These are phyloP conservation scores for Penicillium chermesinum DNA, from an alignment of 495 filamentous ascomycete species.

Conservation along the genomic window DNA sequence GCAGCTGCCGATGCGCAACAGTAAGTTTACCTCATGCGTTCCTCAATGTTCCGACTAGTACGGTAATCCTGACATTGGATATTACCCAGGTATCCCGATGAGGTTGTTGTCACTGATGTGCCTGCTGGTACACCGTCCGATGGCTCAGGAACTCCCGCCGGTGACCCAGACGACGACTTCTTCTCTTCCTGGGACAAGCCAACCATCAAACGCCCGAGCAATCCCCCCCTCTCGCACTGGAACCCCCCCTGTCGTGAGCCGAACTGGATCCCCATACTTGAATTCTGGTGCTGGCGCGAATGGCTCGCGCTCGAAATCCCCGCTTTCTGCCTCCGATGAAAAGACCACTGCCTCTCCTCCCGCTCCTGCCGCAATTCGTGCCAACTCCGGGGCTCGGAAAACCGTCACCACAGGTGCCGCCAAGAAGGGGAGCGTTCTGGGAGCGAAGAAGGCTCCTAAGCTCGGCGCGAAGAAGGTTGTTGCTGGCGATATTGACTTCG, in stretches of 20 bases:
- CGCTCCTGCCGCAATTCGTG: conserved; percentile 54
- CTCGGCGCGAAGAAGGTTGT: conserved; percentile 87
- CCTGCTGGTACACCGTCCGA: conserved; percentile 54
- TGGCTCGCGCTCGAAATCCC: conserved; percentile 72
- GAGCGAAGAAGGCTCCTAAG: conserved; percentile 81
- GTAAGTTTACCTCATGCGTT: conserved; percentile 39
- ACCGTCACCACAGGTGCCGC: conserved; percentile 51
- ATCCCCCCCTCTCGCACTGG: conserved; percentile 86
- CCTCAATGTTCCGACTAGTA: conserved; percentile 7
- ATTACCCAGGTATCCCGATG: conserved; percentile 64
- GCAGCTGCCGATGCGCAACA: conserved; percentile 74
- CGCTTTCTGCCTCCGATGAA: conserved; percentile 60
- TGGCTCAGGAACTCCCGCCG: conserved; percentile 64
- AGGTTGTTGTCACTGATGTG: conserved; percentile 79
- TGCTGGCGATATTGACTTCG: conserved; percentile 82
- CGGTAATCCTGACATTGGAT: conserved; percentile 7
- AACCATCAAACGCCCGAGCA: conserved; percentile 91
- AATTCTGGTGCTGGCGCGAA: conserved; percentile 66
- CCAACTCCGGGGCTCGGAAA: conserved; percentile 74
- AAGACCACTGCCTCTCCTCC: conserved; percentile 37
- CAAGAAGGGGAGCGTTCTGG: conserved; percentile 78
- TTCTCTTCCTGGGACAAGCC: conserved; percentile 99
- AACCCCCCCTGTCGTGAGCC: conserved; percentile 78
- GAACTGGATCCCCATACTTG: conserved; percentile 84
- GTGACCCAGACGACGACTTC: conserved; percentile 85